Conservation (phyloP, 208 protist genomes). For the Wallacemonas sp. region DNA sequence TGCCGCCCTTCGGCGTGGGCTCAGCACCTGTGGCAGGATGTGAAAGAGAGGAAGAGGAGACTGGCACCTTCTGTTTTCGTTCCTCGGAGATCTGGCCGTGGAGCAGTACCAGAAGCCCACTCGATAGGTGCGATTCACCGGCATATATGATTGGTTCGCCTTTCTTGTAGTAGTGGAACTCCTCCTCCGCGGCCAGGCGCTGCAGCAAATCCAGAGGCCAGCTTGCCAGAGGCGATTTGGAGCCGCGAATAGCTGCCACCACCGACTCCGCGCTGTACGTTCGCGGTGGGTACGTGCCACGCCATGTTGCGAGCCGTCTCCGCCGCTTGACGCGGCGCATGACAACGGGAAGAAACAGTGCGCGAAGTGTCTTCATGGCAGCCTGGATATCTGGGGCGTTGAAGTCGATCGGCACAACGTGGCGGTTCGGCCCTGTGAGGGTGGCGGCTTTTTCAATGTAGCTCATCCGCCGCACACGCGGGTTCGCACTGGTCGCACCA, state of each 20-base stretch:
- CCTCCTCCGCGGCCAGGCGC: conserved; percentile 43
- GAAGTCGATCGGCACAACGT: conserved; percentile 33
- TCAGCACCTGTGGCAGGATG: neutral
- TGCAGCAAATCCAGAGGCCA: conserved; percentile 69
- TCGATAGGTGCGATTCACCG: conserved; percentile 77
- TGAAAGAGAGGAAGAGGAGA: neutral
- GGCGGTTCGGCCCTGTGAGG: conserved; percentile 21
- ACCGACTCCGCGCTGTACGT: conserved; percentile 67
- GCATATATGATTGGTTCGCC: conserved; percentile 73
- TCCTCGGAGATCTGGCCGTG: conserved; percentile 69
- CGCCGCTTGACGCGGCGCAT: conserved; percentile 38
- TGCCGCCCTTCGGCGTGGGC: neutral
- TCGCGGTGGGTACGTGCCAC: conserved; percentile 44
- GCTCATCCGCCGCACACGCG: conserved; percentile 38
- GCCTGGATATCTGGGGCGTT: conserved; percentile 31
- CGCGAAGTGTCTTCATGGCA: conserved; percentile 44
- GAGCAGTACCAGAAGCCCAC: conserved; percentile 78
- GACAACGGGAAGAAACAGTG: conserved; percentile 60
- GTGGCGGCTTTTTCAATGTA: conserved; percentile 32
- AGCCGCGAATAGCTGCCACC: conserved; percentile 50
- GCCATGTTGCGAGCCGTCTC: conserved; percentile 40
- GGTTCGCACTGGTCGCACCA: conserved; percentile 51
- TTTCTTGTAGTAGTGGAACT: conserved; percentile 50
- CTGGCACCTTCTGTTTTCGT: conserved; percentile 23
- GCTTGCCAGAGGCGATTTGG: conserved; percentile 53